phyloP scores from a whole-genome alignment of 495 filamentous ascomycete genomes.

The Bryoglossum gracile region DNA sequence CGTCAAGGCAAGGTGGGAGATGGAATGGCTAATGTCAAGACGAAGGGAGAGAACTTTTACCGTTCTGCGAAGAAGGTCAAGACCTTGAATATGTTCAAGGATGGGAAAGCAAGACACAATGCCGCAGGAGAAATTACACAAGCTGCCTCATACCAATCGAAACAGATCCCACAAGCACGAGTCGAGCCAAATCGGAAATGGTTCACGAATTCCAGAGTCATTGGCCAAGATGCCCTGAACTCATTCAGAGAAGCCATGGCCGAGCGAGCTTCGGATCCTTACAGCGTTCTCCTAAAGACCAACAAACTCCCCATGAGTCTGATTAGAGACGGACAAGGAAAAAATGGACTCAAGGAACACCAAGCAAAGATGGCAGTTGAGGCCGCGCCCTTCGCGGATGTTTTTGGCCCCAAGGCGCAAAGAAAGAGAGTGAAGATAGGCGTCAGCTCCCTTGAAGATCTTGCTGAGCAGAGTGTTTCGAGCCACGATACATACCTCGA shows the following conservation, averaged over 20 bases:
- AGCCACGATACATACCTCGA: slow-evolving; percentile 75
- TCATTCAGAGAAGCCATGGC: slow-evolving; percentile 90
- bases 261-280: slow-evolving; percentile 82
- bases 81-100: slow-evolving; percentile 79
- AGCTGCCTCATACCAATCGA: slow-evolving; percentile 77
- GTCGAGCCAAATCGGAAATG: slow-evolving; percentile 90
- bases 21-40: slow-evolving; percentile 84
- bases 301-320: slow-evolving; percentile 90
- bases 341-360: slow-evolving; percentile 85
- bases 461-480: slow-evolving; percentile 69
- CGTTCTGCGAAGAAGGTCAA: slow-evolving; percentile 80
- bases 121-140: slow-evolving; percentile 65
- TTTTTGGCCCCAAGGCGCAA: slow-evolving; percentile 89
- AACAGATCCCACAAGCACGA: slow-evolving; percentile 69
- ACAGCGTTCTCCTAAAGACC: slow-evolving; percentile 82
- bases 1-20: slow-evolving; percentile 73
- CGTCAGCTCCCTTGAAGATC: slow-evolving; percentile 70
- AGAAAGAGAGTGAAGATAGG: slow-evolving; percentile 84
- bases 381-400: slow-evolving; percentile 74
- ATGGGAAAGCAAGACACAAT: slow-evolving; percentile 69
- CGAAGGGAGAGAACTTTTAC: slow-evolving; percentile 88
- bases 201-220: slow-evolving; percentile 53
- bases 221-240: slow-evolving; percentile 59
- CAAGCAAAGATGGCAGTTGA: slow-evolving; percentile 91
- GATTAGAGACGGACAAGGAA: slow-evolving; percentile 56